Evolutionary conservation across 352 stramenopile genomes (phyloP), one percentile per base, ranked within the genome.

Genomic region (Globisporangium nodosum): DNA sequence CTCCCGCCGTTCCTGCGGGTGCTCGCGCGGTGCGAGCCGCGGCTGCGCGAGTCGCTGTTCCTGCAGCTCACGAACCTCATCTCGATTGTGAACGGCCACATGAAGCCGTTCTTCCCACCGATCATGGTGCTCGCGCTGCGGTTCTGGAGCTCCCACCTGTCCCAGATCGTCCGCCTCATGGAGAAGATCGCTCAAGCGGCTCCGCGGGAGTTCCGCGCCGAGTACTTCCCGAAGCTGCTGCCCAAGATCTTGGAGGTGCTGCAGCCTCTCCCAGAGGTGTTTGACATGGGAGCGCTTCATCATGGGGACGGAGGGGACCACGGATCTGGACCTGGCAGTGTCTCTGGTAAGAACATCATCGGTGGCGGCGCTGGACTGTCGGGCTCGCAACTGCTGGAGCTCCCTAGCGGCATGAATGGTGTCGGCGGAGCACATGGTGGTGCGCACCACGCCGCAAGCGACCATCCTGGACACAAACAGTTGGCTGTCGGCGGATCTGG

Each of bases 111-210:
- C 72, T 90, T 99, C 18, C 82, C 90, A 5, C 85, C 87, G 5
- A 99, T 99, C 53, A 98, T 99, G 71, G 84, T 96, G 43, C 85
- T 99, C 4, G 85, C 98, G 13, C 78, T 98, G 49, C 85, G 96
- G 15, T 99, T 98, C 63, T 99, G 97, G 97, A 73, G 78, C n/a
- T 80, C 88, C 1, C 97, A 99, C 71, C 74, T 99, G 30, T 78
- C 89, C 20, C 92, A 98, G 56, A 96, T 99, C 57, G 93, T 99
- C 24, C 88, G 81, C 0, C 81, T 99, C 9, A 85, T 99, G 9
- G 92, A 99, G 59, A 87, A 92, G 45, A 88, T 97, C 20, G 82
- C 85, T 0, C 74, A 90, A 33, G 80, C 85, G 4, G 75, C 82
- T 0, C 78, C 76, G 0, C 71, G 84, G 15, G 85, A 93, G 21